phyloP scores from a whole-genome alignment of 2,329 filamentous ascomycete species.

The Claviceps purpurea region DNA sequence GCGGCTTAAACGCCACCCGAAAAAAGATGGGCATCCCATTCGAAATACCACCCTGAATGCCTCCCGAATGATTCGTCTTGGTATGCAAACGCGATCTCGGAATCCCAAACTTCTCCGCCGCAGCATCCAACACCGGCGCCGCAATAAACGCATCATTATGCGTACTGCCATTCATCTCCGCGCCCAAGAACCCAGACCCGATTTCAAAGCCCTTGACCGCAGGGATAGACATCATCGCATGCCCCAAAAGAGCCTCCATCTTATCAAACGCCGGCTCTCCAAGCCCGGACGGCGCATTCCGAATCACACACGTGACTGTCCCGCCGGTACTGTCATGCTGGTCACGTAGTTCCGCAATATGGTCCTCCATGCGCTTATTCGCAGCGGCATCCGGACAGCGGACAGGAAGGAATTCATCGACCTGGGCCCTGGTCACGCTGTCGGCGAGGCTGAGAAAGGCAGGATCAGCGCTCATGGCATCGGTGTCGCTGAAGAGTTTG shows the following conservation, averaged over 20 bases:
- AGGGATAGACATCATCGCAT: conserved; percentile 91
- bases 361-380: conserved; percentile 59
- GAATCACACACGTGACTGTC: conserved; percentile 86
- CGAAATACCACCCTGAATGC: conserved; percentile 88
- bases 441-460: conserved; percentile 63
- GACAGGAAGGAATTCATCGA: conserved; percentile 76
- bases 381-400: conserved; percentile 63
- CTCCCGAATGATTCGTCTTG: conserved; percentile 88
- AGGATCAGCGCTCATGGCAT: conserved; percentile 57
- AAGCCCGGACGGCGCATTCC: conserved; percentile 70
- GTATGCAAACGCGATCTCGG: conserved; percentile 57
- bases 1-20: conserved; percentile 86
- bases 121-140: conserved; percentile 28
- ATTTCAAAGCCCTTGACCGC: conserved; percentile 94
- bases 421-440: conserved; percentile 57
- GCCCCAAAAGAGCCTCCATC: conserved; percentile 78
- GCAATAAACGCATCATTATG: conserved; percentile 64
- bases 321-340: conserved; percentile 82
- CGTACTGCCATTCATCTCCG: conserved; percentile 70
- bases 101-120: conserved; percentile 31
- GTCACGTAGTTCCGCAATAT: conserved; percentile 68
- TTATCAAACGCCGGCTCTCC: conserved; percentile 96
- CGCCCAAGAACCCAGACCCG: conserved; percentile 81
- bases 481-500: conserved; percentile 18
- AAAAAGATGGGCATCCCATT: conserved; percentile 94